A percentile compares a stretch with the other conserved stretches of the same genome.
phyloP scores from a whole-genome alignment of 768 basidiomycete species.

The Chalciporus chontae region DNA sequence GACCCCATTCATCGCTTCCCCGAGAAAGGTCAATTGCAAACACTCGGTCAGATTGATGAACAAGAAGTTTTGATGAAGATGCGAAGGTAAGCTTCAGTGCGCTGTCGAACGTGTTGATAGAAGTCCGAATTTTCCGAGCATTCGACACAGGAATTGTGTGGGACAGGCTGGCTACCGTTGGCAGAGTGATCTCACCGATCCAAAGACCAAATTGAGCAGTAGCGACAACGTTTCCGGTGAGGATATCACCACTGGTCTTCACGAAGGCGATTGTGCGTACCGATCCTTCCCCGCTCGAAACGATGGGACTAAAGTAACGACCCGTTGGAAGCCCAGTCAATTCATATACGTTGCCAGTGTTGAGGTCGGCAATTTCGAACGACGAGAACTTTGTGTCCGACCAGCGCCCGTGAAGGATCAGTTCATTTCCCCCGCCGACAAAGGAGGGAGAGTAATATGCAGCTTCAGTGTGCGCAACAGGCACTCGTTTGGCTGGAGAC shows the following conservation, averaged over 20 bases:
- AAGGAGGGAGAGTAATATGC: constrained; percentile 71
- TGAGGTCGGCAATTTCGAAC: constrained; percentile 61
- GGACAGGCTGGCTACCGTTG: constrained; percentile 25
- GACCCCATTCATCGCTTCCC: constrained; percentile 43
- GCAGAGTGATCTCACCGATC: constrained; percentile 55
- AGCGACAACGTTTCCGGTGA: constrained; percentile 64
- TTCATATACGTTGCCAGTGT: constrained; percentile 41
- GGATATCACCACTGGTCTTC: constrained; percentile 54
- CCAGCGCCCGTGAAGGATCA: constrained; percentile 67
- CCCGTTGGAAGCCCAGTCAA: constrained; percentile 59
- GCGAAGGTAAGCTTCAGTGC: constrained; percentile 54
- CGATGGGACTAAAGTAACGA: constrained; percentile 57
- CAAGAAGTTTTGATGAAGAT: constrained; percentile 52
- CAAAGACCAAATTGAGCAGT: constrained; percentile 64
- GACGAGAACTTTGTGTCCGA: constrained; percentile 59
- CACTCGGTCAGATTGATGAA: constrained; percentile 51
- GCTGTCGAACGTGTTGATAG: constrained; percentile 40
- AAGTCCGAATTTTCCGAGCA: constrained; percentile 47
- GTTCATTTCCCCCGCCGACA: constrained; percentile 33
- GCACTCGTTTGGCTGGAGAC: constrained; percentile 37
- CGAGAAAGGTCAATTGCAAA: constrained; percentile 50
- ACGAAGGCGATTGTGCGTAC: constrained; percentile 57
- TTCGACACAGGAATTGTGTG: constrained; percentile 41
- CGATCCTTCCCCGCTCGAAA: constrained; percentile 42
- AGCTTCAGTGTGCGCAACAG: constrained; percentile 43